phyloP scores from a whole-genome alignment of 805 yeast species.

The Metschnikowia picachoensis region DNA sequence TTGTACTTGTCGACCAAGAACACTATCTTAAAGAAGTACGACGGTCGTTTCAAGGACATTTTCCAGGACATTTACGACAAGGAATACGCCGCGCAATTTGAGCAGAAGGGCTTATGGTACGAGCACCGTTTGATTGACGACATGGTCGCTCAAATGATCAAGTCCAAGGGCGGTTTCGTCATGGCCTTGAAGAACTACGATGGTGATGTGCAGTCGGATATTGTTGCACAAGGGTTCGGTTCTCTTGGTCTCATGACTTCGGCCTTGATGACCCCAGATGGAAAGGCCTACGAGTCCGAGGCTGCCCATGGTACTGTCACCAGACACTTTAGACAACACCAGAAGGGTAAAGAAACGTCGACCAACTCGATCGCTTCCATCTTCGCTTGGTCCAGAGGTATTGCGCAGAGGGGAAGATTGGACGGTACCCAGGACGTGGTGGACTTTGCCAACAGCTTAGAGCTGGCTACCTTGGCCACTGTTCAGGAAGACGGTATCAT shows the following conservation, averaged over 20 bases:
- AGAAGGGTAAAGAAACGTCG: slow-evolving; percentile 94
- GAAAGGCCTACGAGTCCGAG: slow-evolving; percentile 91
- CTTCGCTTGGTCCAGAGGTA: slow-evolving; percentile 95
- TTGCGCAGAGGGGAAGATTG: slow-evolving; percentile 86
- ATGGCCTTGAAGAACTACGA: slow-evolving; percentile 97
- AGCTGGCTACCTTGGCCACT: slow-evolving; percentile 81
- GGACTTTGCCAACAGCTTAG: slow-evolving; percentile 72
- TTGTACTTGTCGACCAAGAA: slow-evolving; percentile 89
- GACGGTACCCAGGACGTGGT: slow-evolving; percentile 85
- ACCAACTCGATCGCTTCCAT: slow-evolving; percentile 97
- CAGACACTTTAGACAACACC: slow-evolving; percentile 93
- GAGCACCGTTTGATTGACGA: slow-evolving; percentile 96
- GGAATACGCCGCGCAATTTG: slow-evolving; percentile 69
- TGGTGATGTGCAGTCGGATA: slow-evolving; percentile 95
- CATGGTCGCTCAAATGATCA: slow-evolving; percentile 98
- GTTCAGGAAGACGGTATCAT: slow-evolving; percentile 80
- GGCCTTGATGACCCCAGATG: slow-evolving; percentile 94
- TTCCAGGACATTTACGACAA: slow-evolving; percentile 76
- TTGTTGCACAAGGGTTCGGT: slow-evolving; percentile 97
- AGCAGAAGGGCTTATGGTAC: slow-evolving; percentile 82
- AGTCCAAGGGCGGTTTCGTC: slow-evolving; percentile 90
- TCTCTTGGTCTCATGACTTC: slow-evolving; percentile 97
- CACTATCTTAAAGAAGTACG: slow-evolving; percentile 90
- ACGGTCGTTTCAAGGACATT: slow-evolving; percentile 92
- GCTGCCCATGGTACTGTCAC: slow-evolving; percentile 99